These are phyloP conservation scores for Beauveria pseudobassiana DNA, from an alignment of 2,329 filamentous ascomycete genomes.

Conservation along the genomic window DNA sequence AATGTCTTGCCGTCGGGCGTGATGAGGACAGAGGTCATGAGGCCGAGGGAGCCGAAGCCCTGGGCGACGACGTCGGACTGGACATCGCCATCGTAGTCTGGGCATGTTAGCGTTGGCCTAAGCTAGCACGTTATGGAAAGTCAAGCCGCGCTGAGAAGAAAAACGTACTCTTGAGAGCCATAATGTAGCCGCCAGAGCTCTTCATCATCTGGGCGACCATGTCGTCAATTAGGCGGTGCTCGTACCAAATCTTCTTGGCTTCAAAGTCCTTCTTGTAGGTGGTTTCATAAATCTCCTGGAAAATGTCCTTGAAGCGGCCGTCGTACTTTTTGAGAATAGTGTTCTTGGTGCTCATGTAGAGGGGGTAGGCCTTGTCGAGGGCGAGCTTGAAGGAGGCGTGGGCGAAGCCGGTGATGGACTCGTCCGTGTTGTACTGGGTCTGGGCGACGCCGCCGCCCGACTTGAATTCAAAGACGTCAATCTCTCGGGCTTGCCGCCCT, in stretches of 20 bases:
- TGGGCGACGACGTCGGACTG: slow-evolving; percentile 98
- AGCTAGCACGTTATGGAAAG: too few relatives aligned
- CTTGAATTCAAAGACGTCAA: slow-evolving; percentile 88
- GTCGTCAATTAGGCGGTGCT: slow-evolving; percentile 98
- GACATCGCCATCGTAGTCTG: slow-evolving; percentile 98
- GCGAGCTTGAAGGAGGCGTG: slow-evolving; percentile 97
- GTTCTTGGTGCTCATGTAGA: slow-evolving; percentile 99
- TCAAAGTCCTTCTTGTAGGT: slow-evolving; percentile 86
- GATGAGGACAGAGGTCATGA: slow-evolving; percentile 97
- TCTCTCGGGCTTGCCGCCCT: slow-evolving; percentile 71
- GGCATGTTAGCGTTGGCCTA: slow-evolving; percentile 3
- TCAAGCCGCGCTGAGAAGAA: not conserved
- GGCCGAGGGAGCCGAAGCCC: slow-evolving; percentile 93
- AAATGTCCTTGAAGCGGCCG: slow-evolving; percentile 98
- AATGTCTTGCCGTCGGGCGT: slow-evolving; percentile 96
- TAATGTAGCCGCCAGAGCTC: slow-evolving; percentile 91
- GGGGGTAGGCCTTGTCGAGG: slow-evolving; percentile 74
- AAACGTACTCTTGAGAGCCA: slow-evolving; percentile 89
- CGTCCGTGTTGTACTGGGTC: slow-evolving; percentile 97
- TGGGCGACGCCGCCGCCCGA: slow-evolving; percentile 81
- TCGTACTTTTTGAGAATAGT: slow-evolving; percentile 99
- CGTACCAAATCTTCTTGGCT: slow-evolving; percentile 92
- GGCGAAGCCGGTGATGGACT: slow-evolving; percentile 90
- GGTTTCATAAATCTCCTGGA: slow-evolving; percentile 90
- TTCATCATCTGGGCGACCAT: slow-evolving; percentile 99